Conservation (phyloP, 1,284 basidiomycete species). For the Paramarasmius palmivorus region DNA sequence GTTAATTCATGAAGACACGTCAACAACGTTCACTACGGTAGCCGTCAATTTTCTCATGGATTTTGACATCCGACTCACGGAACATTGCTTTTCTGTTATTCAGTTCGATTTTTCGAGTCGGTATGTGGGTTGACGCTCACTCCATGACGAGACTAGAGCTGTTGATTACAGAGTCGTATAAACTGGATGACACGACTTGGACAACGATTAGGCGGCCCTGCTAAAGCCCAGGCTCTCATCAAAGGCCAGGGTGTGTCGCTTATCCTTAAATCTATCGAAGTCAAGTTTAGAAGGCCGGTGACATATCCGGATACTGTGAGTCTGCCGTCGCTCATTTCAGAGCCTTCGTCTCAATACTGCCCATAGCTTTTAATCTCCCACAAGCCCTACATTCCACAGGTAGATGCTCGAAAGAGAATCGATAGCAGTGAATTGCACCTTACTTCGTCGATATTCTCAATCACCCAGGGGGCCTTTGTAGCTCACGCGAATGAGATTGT, state of each 20-base stretch:
- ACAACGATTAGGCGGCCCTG: conserved; percentile 56
- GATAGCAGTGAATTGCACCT: conserved; percentile 48
- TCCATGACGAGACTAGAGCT: conserved; percentile 2
- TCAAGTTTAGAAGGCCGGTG: conserved; percentile 68
- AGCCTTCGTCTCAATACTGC: background rate
- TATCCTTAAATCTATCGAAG: conserved; percentile 68
- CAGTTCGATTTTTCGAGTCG: conserved; percentile 70
- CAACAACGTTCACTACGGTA: conserved; percentile 75
- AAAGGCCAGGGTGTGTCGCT: conserved; percentile 63
- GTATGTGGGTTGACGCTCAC: conserved; percentile 32
- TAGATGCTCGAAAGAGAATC: conserved; percentile 11
- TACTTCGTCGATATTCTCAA: conserved; percentile 59
- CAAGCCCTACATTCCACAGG: conserved; percentile 33
- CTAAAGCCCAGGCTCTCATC: conserved; percentile 54
- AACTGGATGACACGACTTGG: conserved; percentile 62
- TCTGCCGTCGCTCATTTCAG: conserved; percentile 5
- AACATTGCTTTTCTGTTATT: background rate
- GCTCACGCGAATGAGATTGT: conserved; percentile 61
- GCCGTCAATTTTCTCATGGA: conserved; percentile 5
- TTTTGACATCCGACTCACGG: background rate
- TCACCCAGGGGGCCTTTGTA: conserved; percentile 59
- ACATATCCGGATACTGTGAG: conserved; percentile 71
- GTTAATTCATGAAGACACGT: conserved; percentile 55
- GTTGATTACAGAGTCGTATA: conserved; percentile 51
- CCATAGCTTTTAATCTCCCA: conserved; percentile 64